Evolutionary conservation across 805 yeast species (phyloP), one percentile per base, ranked within the genome.

Genomic region (Huiozyma sinensis): DNA sequence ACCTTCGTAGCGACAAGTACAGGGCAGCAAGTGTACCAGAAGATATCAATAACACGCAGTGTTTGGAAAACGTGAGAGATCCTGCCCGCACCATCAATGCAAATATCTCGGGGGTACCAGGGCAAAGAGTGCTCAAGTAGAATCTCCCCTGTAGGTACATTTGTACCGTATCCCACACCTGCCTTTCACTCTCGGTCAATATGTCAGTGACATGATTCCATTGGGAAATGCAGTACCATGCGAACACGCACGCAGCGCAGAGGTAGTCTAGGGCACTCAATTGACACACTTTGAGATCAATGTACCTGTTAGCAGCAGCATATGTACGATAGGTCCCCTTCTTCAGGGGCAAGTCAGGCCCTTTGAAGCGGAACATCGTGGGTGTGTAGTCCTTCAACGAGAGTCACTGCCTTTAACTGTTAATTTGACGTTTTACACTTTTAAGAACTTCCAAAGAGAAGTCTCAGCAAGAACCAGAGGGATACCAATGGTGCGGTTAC

Each of bases 1-100:
- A 42, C 43, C 53, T 50, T 39, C 60, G 55, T 28, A 53, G 31
- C 1, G 46, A 41, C 17, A 58, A 45, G 44, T 53, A 59, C 9
- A 52, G n/a, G 5, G 38, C 27, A 2, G 49, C 38, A 27, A 55
- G 36, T 3, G 56, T 45, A 3, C 47, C 8, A 1, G 56, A 49
- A 6, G 47, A 44, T 9, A 46, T 36, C 1, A 24, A n/a, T 28
- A 56, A 41, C 5, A 54, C 45, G 8, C 48, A n/a, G 13, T 31
- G 33, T 32, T 35, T 35, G 9, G 30, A 33, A 7, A n/a, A 13
- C 10, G 17, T 32, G 34, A 32, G n/a, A 32, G n/a, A 32, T 43
- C 28, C 24, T 4, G 33, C 33, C 33, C 33, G 33, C 59, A 47
- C 10, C 41, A 41, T 6, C 36, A 37, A 6, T 28, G 31, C 3